phyloP scores from a whole-genome alignment of 331 rosid genomes.

The Dryas integrifolia region DNA sequence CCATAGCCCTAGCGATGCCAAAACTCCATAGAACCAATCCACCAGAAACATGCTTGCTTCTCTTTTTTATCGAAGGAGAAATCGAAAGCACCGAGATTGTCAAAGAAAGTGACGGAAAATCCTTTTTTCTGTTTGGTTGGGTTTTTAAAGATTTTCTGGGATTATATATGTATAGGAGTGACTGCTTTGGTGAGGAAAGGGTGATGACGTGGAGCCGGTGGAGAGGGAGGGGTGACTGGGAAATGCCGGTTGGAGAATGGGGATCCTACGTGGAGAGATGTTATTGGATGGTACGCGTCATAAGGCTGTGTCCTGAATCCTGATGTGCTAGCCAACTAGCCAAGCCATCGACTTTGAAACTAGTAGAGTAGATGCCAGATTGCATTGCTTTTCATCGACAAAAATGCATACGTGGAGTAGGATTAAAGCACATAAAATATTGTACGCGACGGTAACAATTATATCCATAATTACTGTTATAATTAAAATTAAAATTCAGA shows the following conservation, averaged over 20 bases:
- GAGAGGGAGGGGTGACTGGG: background rate
- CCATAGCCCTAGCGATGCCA: constrained; percentile 45
- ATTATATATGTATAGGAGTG: background rate
- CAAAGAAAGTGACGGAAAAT: constrained; percentile 2
- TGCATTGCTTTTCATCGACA: background rate
- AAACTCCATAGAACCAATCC: constrained; percentile 49
- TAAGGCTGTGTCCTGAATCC: background rate
- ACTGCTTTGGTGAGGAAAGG: constrained; percentile 9
- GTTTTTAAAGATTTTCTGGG: constrained; percentile 8
- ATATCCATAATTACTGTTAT: too few species aligned
- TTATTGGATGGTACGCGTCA: constrained; percentile 44
- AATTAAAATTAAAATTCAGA: too few species aligned
- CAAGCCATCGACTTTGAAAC: constrained; percentile 19
- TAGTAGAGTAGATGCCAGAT: background rate
- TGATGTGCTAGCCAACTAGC: background rate
- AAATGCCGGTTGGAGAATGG: constrained; percentile 1
- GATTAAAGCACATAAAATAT: too few species aligned
- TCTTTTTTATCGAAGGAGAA: background rate
- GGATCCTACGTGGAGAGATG: constrained; percentile 18
- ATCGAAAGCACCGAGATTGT: background rate
- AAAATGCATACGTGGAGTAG: background rate
- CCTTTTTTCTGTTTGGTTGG: background rate
- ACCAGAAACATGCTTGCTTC: constrained; percentile 33
- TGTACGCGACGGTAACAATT: too few species aligned
- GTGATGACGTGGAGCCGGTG: constrained; percentile 19